Percentiles rank a stretch among this genome's conserved stretches.
Conservation (phyloP, 805 yeast genomes). For the Kluyveromyces lactis region DNA sequence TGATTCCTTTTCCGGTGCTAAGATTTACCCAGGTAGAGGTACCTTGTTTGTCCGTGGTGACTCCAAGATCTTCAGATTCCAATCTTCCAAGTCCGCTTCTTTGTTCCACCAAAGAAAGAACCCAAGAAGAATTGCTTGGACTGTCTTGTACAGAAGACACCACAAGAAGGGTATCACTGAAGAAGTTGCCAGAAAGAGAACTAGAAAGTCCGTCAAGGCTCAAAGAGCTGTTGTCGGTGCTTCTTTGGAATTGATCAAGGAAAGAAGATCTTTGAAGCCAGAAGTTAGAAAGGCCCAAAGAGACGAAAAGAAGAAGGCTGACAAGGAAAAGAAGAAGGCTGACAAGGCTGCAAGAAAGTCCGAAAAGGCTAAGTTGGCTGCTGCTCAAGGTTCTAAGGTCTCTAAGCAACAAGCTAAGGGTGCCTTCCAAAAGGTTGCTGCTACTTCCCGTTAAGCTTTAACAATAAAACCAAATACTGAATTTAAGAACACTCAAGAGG, state of each 20-base stretch:
- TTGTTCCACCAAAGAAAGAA: constrained; percentile 99
- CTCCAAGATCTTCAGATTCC: constrained; percentile 99
- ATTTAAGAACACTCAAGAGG: too few relatives aligned
- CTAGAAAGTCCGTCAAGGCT: constrained; percentile 95
- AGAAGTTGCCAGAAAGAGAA: constrained; percentile 94
- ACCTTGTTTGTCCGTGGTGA: constrained; percentile 98
- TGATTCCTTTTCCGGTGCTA: constrained; percentile 98
- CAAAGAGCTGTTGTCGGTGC: constrained; percentile 99
- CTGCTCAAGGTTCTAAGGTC: constrained; percentile 65
- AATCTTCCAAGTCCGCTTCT: constrained; percentile 93
- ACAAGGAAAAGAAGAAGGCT: constrained; percentile 84
- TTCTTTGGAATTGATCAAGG: constrained; percentile 94
- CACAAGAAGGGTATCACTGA: constrained; percentile 99
- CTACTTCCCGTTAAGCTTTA: constrained; percentile 82
- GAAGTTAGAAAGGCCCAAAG: constrained; percentile 97
- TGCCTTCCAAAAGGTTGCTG: constrained; percentile 94
- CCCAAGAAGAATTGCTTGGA: constrained; percentile 99
- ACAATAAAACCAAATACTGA: not conserved
- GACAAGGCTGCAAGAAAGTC: constrained; percentile 94
- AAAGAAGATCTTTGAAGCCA: constrained; percentile 93
- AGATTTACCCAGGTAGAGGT: constrained; percentile 99
- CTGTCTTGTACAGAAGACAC: constrained; percentile 98
- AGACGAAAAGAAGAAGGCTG: constrained; percentile 76
- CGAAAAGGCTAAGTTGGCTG: constrained; percentile 76
- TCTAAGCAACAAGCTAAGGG: constrained; percentile 97